A percentile compares a stretch with the other conserved stretches of the same genome.
Conservation (phyloP, 768 basidiomycete species). For the Lactarius indigo region DNA sequence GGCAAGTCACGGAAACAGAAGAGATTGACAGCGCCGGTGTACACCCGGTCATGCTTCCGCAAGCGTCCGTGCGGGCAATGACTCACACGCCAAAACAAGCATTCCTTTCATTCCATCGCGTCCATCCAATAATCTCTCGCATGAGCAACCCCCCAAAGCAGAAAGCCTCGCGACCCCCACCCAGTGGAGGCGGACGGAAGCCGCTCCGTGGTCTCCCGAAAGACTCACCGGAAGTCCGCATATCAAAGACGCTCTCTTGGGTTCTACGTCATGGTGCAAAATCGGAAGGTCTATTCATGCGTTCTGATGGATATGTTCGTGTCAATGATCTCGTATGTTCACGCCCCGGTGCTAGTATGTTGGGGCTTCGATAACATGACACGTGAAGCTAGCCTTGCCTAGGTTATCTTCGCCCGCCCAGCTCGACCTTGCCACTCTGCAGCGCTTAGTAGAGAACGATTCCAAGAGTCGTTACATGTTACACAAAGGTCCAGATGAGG, state of each 20-base stretch:
- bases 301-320: slow-evolving; percentile 80
- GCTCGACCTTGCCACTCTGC: slow-evolving; percentile 50
- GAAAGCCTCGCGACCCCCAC: slow-evolving; percentile 14
- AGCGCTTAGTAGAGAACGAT: slow-evolving; percentile 65
- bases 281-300: slow-evolving; percentile 68
- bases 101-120: neutral
- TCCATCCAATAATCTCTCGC: neutral
- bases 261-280: slow-evolving; percentile 88
- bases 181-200: slow-evolving; percentile 34
- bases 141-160: slow-evolving; percentile 12
- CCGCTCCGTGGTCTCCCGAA: slow-evolving; percentile 50
- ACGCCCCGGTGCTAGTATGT: neutral
- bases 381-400: slow-evolving; percentile 60
- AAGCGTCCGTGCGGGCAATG: neutral
- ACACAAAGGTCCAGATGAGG: slow-evolving; percentile 41
- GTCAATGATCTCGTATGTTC: slow-evolving; percentile 79
- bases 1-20: neutral
- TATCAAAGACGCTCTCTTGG: slow-evolving; percentile 88
- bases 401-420: slow-evolving; percentile 47
- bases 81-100: neutral
- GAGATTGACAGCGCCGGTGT: neutral
- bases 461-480: slow-evolving; percentile 64
- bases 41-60: no score
- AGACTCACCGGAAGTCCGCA: slow-evolving; percentile 63
- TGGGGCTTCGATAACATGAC: slow-evolving; percentile 5